Evolutionary conservation across 305 asterid species (phyloP).

Genomic region (Solanum hybrid): DNA sequence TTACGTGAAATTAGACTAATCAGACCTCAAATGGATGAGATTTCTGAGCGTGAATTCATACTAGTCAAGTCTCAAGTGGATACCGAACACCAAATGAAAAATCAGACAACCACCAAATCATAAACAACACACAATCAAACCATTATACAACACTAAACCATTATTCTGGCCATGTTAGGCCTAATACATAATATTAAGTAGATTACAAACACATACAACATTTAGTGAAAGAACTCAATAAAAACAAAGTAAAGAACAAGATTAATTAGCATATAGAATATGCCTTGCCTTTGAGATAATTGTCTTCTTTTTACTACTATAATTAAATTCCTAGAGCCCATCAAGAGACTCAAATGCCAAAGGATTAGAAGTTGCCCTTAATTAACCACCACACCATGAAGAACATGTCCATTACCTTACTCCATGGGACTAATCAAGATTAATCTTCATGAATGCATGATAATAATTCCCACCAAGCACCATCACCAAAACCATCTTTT

Average conservation of each 20-base stretch:
- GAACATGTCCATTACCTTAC: not conserved
- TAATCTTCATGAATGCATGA: not conserved
- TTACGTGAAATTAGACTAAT: not conserved
- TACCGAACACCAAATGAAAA: not conserved
- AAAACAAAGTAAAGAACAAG: not conserved
- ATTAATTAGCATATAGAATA: slow-evolving; percentile 9
- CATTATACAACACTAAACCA: not conserved
- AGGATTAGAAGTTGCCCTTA: slow-evolving; percentile 66
- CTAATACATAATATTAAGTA: slow-evolving; percentile 3
- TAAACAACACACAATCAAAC: not conserved
- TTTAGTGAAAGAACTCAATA: not conserved
- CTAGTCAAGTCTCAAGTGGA: not conserved
- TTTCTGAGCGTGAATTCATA: not conserved
- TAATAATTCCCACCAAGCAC: not conserved
- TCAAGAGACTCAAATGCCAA: slow-evolving; percentile 42
- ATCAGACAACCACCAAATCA: not conserved
- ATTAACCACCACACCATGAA: not conserved
- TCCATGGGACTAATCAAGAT: not conserved
- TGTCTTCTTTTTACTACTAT: not conserved
- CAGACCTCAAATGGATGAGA: not conserved
- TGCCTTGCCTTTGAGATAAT: slow-evolving; percentile 28
- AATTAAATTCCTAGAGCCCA: slow-evolving; percentile 8
- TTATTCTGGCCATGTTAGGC: not conserved
- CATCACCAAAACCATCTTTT: not conserved
- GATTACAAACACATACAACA: slow-evolving; percentile 3